These are phyloP conservation scores for Dendrobium catenatum DNA, from an alignment of 106 monocot species.

Conservation along the genomic window DNA sequence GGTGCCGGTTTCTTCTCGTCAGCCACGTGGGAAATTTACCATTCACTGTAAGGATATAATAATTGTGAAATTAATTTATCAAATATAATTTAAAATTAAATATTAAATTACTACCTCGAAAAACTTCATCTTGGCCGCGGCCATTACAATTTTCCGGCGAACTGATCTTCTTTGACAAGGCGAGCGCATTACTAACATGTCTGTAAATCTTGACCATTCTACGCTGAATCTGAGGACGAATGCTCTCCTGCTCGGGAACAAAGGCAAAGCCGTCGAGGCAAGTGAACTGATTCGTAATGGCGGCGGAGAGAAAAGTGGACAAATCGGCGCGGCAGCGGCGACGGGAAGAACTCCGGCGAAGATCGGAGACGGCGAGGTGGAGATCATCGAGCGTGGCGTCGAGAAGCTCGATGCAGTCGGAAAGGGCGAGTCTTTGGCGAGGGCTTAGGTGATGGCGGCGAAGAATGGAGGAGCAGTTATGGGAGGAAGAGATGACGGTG, in stretches of 20 bases:
- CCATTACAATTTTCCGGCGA: not conserved
- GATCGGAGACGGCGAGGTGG: constrained; percentile 18
- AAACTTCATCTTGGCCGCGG: constrained; percentile 14
- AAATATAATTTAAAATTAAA: not conserved
- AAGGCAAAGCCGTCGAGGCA: constrained; percentile 77
- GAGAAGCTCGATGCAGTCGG: constrained; percentile 80
- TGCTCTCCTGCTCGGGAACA: constrained; percentile 14
- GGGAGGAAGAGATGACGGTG: constrained; percentile 31
- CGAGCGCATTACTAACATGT: constrained; percentile 74
- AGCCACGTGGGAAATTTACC: constrained; percentile 54
- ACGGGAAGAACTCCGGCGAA: constrained; percentile 3
- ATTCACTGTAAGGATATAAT: not conserved
- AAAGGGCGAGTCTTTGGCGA: constrained; percentile 40
- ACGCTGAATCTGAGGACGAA: constrained; percentile 24
- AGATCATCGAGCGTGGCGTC: constrained; percentile 50
- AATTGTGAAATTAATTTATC: too few relatives aligned
- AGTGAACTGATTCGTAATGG: constrained; percentile 82
- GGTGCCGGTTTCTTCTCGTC: constrained; percentile 19
- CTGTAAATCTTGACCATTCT: constrained; percentile 32
- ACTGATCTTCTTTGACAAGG: constrained; percentile 59
- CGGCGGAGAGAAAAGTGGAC: constrained; percentile 61
- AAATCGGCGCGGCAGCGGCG: constrained; percentile 19
- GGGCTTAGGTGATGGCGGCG: constrained; percentile 16
- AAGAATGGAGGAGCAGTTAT: constrained; percentile 33
- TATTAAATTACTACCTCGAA: constrained; percentile 19